Evolutionary conservation across 345 rosid genomes (phyloP).

Genomic region (Nasturtium officinale): DNA sequence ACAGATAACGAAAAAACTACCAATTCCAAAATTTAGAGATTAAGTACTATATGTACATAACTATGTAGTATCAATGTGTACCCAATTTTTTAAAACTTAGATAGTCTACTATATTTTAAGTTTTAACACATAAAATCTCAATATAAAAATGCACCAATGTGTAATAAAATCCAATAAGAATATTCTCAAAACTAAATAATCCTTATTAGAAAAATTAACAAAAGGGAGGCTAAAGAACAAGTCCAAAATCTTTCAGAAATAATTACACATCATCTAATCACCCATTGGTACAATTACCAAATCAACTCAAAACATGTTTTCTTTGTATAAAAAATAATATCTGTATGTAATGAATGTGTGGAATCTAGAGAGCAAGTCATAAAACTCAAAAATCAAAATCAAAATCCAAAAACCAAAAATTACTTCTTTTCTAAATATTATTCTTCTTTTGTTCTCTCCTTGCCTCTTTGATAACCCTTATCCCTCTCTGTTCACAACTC

Average conservation of each 20-base stretch:
- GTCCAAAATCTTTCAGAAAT: background rate
- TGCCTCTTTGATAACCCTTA: background rate
- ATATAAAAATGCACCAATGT: background rate
- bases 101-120: background rate
- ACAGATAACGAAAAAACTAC: background rate
- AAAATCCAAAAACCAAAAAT: background rate
- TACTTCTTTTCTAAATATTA: slow-evolving; percentile 12
- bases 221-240: background rate
- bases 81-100: background rate
- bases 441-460: background rate
- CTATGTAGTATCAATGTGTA: background rate
- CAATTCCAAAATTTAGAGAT: background rate
- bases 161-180: background rate
- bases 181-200: background rate
- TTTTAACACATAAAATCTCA: background rate
- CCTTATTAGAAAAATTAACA: background rate
- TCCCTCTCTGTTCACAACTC: slow-evolving; percentile 1
- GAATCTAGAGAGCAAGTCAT: slow-evolving; percentile 11
- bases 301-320: slow-evolving; percentile 2
- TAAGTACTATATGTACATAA: background rate
- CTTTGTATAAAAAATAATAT: background rate
- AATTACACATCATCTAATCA: background rate
- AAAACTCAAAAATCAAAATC: too few species aligned
- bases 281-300: background rate
- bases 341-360: background rate